Evolutionary conservation across 2,329 filamentous ascomycete genomes (phyloP).

Genomic region (Tolypocladium pustulatum): DNA sequence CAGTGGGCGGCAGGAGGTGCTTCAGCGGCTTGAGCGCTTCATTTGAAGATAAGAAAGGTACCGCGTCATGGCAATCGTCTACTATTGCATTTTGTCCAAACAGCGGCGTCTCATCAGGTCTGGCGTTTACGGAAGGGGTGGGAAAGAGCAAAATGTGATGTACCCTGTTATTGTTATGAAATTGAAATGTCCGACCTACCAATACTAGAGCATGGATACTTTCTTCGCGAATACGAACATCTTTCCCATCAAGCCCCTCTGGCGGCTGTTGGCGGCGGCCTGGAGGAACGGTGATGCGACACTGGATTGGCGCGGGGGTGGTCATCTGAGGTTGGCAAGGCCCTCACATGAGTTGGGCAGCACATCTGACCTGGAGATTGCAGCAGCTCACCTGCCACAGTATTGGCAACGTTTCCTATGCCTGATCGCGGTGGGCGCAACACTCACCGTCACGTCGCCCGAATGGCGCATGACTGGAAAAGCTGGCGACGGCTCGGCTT

Average conservation of each 20-base stretch:
- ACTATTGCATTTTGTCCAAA: conserved; percentile 6
- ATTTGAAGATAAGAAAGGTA: background rate
- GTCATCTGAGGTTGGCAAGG: background rate
- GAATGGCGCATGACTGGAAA: background rate
- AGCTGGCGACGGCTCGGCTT: background rate
- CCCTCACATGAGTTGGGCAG: background rate
- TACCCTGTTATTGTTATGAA: conserved; percentile 12
- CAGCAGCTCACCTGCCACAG: background rate
- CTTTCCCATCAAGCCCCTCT: background rate
- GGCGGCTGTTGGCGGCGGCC: background rate
- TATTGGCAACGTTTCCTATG: background rate
- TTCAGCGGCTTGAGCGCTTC: background rate
- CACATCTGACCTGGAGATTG: background rate
- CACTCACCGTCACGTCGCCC: too few species aligned
- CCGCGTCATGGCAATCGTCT: background rate
- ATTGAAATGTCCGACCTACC: conserved; percentile 8
- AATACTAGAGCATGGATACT: conserved; percentile 7
- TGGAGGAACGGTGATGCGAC: background rate
- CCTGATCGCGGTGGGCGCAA: background rate
- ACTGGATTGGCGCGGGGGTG: background rate
- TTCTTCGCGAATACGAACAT: background rate
- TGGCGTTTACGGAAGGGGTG: conserved; percentile 20
- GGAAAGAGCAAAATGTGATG: conserved; percentile 19
- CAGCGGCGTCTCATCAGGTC: conserved; percentile 14
- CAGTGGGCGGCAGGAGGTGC: background rate